These are phyloP conservation scores for Phytophthora palmivora DNA, from an alignment of 352 stramenopile genomes.

Conservation along the genomic window DNA sequence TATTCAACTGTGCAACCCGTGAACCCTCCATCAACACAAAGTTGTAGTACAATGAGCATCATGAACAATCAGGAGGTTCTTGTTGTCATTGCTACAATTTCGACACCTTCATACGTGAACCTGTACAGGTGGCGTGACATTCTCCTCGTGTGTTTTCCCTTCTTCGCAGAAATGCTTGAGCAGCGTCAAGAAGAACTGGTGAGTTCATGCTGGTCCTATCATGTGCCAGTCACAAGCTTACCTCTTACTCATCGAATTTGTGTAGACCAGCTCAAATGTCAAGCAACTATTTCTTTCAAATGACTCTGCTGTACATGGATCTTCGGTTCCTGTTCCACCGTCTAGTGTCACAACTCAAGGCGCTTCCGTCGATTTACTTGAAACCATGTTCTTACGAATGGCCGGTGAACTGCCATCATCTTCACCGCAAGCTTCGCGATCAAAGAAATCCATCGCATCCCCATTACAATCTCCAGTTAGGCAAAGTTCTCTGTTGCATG, in stretches of 20 bases:
- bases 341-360: background rate
- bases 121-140: constrained; percentile 56
- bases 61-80: constrained; percentile 15
- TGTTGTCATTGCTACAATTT: background rate
- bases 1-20: background rate
- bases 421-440: background rate
- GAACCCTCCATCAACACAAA: background rate
- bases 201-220: background rate
- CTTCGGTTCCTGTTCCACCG: background rate
- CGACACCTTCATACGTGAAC: constrained; percentile 7
- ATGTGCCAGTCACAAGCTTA: background rate
- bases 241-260: background rate
- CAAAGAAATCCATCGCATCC: constrained; percentile 7
- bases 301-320: background rate
- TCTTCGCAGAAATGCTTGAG: constrained; percentile 27
- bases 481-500: constrained; percentile 9
- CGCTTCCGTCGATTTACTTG: constrained; percentile 11
- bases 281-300: constrained; percentile 20
- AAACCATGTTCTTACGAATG: constrained; percentile 28
- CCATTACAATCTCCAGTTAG: constrained; percentile 10
- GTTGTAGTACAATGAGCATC: background rate
- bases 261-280: constrained; percentile 16
- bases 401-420: constrained; percentile 14
- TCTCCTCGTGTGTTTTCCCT: constrained; percentile 43
- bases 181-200: constrained; percentile 32